phyloP scores from a whole-genome alignment of 1,284 basidiomycete genomes.

The Papiliotrema fonsecae region DNA sequence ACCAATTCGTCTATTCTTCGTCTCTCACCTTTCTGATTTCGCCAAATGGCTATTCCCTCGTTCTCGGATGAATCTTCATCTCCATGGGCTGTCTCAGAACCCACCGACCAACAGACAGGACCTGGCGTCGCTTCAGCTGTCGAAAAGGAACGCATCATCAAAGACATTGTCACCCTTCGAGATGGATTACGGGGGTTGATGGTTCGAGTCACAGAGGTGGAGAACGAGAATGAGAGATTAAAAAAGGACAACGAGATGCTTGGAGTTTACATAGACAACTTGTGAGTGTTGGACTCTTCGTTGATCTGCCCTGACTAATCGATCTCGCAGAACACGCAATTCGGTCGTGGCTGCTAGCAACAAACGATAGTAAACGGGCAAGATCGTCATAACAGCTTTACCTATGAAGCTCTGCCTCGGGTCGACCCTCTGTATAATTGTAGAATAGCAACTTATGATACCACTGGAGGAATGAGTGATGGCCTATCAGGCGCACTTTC shows the following conservation, averaged over 20 bases:
- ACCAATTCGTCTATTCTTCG: no score
- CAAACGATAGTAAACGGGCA: slow-evolving; percentile 21
- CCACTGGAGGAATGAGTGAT: no score
- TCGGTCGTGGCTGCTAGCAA: slow-evolving; percentile 42
- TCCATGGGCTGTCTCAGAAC: no score
- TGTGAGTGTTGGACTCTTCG: slow-evolving; percentile 26
- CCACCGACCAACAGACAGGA: neutral
- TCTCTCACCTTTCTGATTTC: no score
- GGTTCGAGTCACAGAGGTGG: slow-evolving; percentile 37
- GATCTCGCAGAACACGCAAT: slow-evolving; percentile 36
- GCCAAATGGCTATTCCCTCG: no score
- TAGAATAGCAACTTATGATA: no score
- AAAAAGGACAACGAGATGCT: slow-evolving; percentile 44
- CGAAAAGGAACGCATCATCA: slow-evolving; percentile 41
- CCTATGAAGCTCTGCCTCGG: no score
- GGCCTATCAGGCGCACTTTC: no score
- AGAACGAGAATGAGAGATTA: slow-evolving; percentile 43
- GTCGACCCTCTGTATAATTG: no score
- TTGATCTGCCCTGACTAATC: neutral
- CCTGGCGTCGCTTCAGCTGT: slow-evolving; percentile 30
- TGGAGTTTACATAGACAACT: slow-evolving; percentile 44
- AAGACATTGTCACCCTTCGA: slow-evolving; percentile 37
- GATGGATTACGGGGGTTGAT: slow-evolving; percentile 42
- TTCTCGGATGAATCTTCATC: no score
- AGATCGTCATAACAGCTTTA: no score